Base-by-base conservation (phyloP, 306 rosid species). In the Astragalus glycyphyllos region DNA sequence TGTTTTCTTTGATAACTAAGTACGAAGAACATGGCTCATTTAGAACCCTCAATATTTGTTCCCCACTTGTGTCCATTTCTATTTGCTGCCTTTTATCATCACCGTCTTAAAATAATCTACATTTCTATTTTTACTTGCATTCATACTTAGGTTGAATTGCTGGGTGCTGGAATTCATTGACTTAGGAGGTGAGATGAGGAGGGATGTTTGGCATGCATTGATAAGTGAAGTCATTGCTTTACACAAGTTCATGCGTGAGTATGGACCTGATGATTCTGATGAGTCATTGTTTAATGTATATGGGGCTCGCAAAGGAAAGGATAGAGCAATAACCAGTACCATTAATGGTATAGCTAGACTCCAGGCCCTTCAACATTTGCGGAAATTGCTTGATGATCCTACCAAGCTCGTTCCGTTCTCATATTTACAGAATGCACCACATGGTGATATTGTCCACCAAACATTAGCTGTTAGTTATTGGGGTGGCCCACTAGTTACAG, bases 171-270 rank as follows among this genome's bases (percentile, higher is more conserved):
- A 94, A 79, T 89, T 94, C 80, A 89, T 94, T 20, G 97, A 94
- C 83, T 86, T 91, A 80, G 99, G 99, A 77, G 96, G 99, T 73
- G 99, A 94, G 68, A 89, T 94, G 97, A 87, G 95, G 88, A 84
- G 97, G 79, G 99, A 94, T 53, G 89, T 86, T 58, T 94, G 99
- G 99, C 86, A 91, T 79, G 92, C 97, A 10, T 82, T 88, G 73
- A 82, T 94, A 26, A 84, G 90, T 66, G 99, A 94, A 80, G 85
- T 91, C 76, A 85, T 87, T 61, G 58, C 87, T 58, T 64, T 91
- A 48, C 97, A 94, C 88, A 84, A 85, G 77, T 94, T 94, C 82
- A 77, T 83, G 15, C 74, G 32, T 10, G 87, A 89, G 73, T 89
- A 84, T 76, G 96, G 96, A 76, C 97, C 99, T 3, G 77, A 67